These are phyloP conservation scores for Zanthoxylum bungeanum DNA, from an alignment of 345 rosid genomes.

Conservation along the genomic window DNA sequence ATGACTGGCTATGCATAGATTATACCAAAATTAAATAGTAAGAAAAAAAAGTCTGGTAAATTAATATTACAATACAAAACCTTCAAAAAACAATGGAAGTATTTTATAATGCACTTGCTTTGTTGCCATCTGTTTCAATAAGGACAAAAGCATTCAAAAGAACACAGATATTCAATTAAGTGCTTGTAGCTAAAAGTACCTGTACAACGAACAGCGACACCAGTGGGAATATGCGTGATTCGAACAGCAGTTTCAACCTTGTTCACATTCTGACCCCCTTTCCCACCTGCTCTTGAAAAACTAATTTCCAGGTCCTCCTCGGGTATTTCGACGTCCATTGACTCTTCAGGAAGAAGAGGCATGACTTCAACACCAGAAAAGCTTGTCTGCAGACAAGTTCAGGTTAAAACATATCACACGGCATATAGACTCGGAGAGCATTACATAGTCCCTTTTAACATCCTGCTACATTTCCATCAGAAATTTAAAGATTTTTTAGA, in stretches of 20 bases:
- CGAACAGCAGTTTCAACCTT: constrained; percentile 95
- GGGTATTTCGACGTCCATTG: constrained; percentile 64
- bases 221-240: constrained; percentile 83
- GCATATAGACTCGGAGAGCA: neutral
- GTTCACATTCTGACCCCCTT: constrained; percentile 97
- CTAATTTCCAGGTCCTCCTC: constrained; percentile 86
- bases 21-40: too few species aligned
- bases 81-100: too few species aligned
- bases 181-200: constrained; percentile 30
- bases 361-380: constrained; percentile 91
- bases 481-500: neutral
- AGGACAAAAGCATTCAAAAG: constrained; percentile 1
- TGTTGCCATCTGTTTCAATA: too few species aligned
- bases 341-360: constrained; percentile 90
- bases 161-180: neutral
- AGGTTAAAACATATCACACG: constrained; percentile 10
- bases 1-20: too few species aligned
- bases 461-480: neutral
- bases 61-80: too few species aligned
- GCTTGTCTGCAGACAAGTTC: constrained; percentile 57
- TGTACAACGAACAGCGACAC: constrained; percentile 89
- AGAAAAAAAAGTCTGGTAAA: neutral
- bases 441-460: neutral
- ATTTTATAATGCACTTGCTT: too few species aligned
- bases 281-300: constrained; percentile 93